Base-by-base conservation (phyloP, 169 alveolate genomes). In the Cystoisospora suis region DNA sequence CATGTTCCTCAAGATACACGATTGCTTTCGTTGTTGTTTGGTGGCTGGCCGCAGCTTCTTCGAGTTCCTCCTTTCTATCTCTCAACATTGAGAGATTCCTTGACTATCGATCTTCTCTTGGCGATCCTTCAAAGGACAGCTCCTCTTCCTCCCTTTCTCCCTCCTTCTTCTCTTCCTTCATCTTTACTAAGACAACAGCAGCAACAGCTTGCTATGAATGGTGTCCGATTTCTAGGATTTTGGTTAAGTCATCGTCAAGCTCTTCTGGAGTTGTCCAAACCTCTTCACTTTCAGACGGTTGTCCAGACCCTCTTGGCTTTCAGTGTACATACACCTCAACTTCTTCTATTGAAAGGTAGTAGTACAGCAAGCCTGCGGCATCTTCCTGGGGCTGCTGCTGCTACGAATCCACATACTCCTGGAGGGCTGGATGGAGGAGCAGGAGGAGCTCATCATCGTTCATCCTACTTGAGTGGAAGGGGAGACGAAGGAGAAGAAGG, bases 141-240 rank as follows among this genome's bases (percentile, higher is more conserved):
- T 56, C 92, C 92, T 56, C 87, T 88, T 40, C 92, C 92, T 47
- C 87, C 92, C 40, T 88, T 88, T 59, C 81, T 75, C 23, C 92
- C 92, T 49, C 80, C 92, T 40, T 72, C 88, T 2, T 69, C 92
- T 45, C 59, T 88, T 45, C 91, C 91, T 36, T 53, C 79, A 53
- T 80, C 79, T n/a, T 49, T 87, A 56, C 86, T 72, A 6, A 46
- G 77, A 32, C 87, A 87, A 38, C 88, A 81, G 44, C 92, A 75
- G 88, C 87, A 77, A 69, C 92, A 75, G 47, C 81, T 75, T 53
- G 92, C 92, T 38, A 32, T 36, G 53, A 32, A 45, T 38, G 65
- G 61, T 42, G 44, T 75, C 44, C 69, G 49, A 0, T 75, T 83
- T 38, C 88, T 88, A 49, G 42, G 81, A 23, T 59, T 23, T 38